Evolutionary conservation across 345 rosid genomes (phyloP).

Genomic region (Adansonia digitata): DNA sequence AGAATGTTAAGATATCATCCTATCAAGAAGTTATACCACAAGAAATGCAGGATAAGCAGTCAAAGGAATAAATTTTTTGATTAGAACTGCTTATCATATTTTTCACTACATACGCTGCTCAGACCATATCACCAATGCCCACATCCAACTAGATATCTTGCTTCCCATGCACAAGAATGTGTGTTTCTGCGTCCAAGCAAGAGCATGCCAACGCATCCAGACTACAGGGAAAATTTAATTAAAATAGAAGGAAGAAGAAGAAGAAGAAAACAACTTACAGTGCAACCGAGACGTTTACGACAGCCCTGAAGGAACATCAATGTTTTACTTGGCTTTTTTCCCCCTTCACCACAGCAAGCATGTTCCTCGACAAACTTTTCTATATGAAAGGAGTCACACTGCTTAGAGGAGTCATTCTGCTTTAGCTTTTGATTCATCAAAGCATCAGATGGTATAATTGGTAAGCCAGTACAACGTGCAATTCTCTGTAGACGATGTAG

Average conservation of each 20-base stretch:
- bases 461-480: conserved; percentile 76
- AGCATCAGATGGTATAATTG: conserved; percentile 50
- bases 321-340: conserved; percentile 74
- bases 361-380: conserved; percentile 85
- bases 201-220: not conserved
- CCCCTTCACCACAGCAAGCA: conserved; percentile 54
- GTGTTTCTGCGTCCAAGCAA: not conserved
- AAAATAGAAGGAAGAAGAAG: not conserved
- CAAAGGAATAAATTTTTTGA: not conserved
- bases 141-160: not conserved
- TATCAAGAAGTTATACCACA: not conserved
- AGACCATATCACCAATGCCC: not conserved
- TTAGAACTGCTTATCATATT: not conserved
- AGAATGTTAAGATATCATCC: not conserved
- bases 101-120: not conserved
- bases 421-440: conserved; percentile 55
- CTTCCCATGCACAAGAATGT: not conserved
- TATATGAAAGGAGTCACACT: conserved; percentile 74
- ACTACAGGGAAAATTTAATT: not conserved
- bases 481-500: conserved; percentile 82
- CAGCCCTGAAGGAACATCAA: conserved; percentile 93
- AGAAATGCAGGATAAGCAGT: not conserved
- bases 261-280: conserved; percentile 49
- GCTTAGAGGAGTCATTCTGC: conserved; percentile 64
- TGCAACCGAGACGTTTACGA: conserved; percentile 75